A percentile compares a stretch with the other conserved stretches of the same genome.
These are phyloP conservation scores for Crithidia brevicula DNA, from an alignment of 208 protist genomes.

Conservation along the genomic window DNA sequence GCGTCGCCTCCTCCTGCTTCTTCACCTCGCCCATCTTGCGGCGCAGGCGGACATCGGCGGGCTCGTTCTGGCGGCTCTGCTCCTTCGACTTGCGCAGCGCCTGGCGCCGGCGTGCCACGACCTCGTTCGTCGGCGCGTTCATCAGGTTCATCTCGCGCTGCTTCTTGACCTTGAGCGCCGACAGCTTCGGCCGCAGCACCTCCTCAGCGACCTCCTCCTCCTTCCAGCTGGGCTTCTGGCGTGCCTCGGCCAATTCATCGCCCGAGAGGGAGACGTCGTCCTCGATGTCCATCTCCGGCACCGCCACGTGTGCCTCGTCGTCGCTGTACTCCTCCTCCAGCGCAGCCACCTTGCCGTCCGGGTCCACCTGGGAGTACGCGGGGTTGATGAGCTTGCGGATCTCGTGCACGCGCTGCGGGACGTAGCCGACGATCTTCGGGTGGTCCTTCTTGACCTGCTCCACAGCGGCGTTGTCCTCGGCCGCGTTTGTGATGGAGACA, in stretches of 20 bases:
- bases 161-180: constrained; percentile 88
- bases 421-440: constrained; percentile 81
- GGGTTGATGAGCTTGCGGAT: constrained; percentile 84
- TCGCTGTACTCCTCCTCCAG: constrained; percentile 70
- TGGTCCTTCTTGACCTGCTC: constrained; percentile 83
- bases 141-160: constrained; percentile 90
- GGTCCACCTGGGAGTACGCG: constrained; percentile 70
- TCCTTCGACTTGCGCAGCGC: constrained; percentile 57
- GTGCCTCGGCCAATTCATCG: constrained; percentile 70
- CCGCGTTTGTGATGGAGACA: constrained; percentile 82
- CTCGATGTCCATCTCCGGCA: constrained; percentile 69
- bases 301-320: constrained; percentile 57
- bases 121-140: constrained; percentile 87
- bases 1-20: constrained; percentile 73
- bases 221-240: constrained; percentile 62
- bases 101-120: constrained; percentile 73
- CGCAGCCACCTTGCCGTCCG: constrained; percentile 73
- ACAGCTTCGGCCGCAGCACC: constrained; percentile 73
- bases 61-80: constrained; percentile 41
- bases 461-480: constrained; percentile 81
- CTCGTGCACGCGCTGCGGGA: constrained; percentile 87
- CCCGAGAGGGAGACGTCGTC: constrained; percentile 90
- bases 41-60: constrained; percentile 53
- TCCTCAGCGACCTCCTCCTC: constrained; percentile 87
- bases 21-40: constrained; percentile 75